Evolutionary conservation across 352 stramenopile genomes (phyloP).

Genomic region (Phytophthora sp.): DNA sequence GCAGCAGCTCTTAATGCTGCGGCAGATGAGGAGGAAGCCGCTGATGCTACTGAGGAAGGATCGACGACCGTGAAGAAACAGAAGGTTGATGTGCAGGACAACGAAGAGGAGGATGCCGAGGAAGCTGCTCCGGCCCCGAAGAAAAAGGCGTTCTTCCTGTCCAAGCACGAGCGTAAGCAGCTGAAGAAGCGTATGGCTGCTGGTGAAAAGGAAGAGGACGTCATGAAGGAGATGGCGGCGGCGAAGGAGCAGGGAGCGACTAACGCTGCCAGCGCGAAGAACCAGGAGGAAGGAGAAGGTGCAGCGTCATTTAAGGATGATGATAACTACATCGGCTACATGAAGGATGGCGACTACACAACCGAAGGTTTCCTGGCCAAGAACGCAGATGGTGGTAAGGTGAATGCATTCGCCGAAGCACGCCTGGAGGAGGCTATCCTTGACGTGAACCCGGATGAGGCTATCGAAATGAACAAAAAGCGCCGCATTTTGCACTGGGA

Average conservation of each 20-base stretch:
- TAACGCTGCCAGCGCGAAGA: conserved; percentile 6
- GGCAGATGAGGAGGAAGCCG: conserved; percentile 36
- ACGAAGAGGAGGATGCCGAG: conserved; percentile 3
- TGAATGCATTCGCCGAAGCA: conserved; percentile 81
- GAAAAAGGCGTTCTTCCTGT: conserved; percentile 90
- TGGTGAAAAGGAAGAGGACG: conserved; percentile 76
- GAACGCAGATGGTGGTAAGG: conserved; percentile 75
- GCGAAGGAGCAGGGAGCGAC: conserved; percentile 49
- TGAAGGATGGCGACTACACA: conserved; percentile 79
- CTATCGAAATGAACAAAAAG: conserved; percentile 97
- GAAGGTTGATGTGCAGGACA: neutral
- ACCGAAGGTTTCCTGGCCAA: conserved; percentile 80
- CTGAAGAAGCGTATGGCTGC: conserved; percentile 91
- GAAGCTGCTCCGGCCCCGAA: conserved; percentile 12
- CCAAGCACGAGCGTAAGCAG: conserved; percentile 94
- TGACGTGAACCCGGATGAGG: conserved; percentile 98
- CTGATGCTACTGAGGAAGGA: conserved; percentile 10
- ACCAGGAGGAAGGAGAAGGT: conserved; percentile 33
- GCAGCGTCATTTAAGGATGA: conserved; percentile 71
- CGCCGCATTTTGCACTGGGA: conserved; percentile 99
- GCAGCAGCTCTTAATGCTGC: conserved; percentile 36
- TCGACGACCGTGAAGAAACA: conserved; percentile 11
- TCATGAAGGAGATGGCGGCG: conserved; percentile 64
- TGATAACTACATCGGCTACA: conserved; percentile 88
- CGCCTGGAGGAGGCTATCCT: conserved; percentile 96